Base-by-base conservation (phyloP, 768 basidiomycete genomes). In the Suillus variegatus region DNA sequence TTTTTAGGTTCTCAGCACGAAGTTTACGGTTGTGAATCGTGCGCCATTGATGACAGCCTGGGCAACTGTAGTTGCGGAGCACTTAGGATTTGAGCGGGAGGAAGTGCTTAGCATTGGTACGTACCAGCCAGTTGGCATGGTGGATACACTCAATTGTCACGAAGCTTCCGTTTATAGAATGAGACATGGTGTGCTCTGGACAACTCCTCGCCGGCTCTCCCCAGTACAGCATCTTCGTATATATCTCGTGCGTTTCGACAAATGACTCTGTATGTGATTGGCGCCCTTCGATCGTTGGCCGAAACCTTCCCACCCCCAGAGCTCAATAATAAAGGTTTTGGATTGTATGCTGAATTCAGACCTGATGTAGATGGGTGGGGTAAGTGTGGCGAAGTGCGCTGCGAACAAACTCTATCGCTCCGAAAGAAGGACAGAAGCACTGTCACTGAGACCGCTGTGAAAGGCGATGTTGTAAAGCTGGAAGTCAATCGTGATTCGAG, bases 41-140 rank as follows among this genome's bases (percentile, higher is more conserved):
- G 96, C 97, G 1, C 97, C 97, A 0, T 82, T 98, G 54, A 93
- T 98, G 92, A 95, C 90, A 64, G 94, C 92, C 2, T 99, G 97
- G 97, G 88, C 94, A 2, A 91, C 85, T 61, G 77, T 94, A 40
- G 93, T 98, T 35, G 91, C 93, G 4, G 93, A 94, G 70, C n/a
- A n/a, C n/a, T n/a, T n/a, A n/a, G n/a, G n/a, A n/a, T n/a, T n/a
- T n/a, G n/a, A n/a, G n/a, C n/a, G n/a, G n/a, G n/a, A n/a, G n/a
- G n/a, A n/a, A n/a, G n/a, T 83, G 88, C 80, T 99, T 47, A 95
- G 93, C 67, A 93, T 99, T 63, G 95, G 95, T 91, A 68, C 40
- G 82, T 70, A 20, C 25, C 25, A 25, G 32, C 62, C 38, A 22
- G 28, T 52, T 54, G 40, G 40, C 60, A 38, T 20, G 14, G 14